Conservation (phyloP, 2,329 filamentous ascomycete species). For the Cytospora schulzeri region DNA sequence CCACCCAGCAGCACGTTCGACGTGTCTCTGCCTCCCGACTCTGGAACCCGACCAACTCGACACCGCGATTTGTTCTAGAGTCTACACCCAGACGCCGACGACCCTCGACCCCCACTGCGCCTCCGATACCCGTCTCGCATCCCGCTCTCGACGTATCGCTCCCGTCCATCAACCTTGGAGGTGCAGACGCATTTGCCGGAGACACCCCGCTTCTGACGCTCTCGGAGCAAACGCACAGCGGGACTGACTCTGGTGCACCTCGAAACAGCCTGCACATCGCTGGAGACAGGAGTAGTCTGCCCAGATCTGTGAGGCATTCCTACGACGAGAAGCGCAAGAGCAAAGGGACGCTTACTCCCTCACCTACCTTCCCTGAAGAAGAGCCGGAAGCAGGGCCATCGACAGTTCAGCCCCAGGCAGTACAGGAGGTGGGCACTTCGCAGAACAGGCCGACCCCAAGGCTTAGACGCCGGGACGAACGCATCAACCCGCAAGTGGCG, state of each 20-base stretch:
- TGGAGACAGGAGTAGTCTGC: constrained; percentile 55
- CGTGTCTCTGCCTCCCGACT: constrained; percentile 53
- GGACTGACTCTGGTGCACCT: constrained; percentile 43
- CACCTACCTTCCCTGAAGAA: constrained; percentile 33
- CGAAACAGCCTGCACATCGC: constrained; percentile 55
- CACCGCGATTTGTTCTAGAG: constrained; percentile 45
- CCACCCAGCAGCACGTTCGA: constrained; percentile 39
- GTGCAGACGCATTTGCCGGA: constrained; percentile 44
- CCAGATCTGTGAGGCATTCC: constrained; percentile 55
- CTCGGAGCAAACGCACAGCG: constrained; percentile 51
- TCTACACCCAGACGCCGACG: constrained; percentile 43
- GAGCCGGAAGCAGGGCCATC: constrained; percentile 28
- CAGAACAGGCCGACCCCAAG: constrained; percentile 35
- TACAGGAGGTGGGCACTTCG: constrained; percentile 30
- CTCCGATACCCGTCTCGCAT: constrained; percentile 52
- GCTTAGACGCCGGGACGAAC: constrained; percentile 6
- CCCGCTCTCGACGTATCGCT: constrained; percentile 44
- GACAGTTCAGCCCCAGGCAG: constrained; percentile 22
- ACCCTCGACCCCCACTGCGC: constrained; percentile 53
- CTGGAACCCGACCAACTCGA: constrained; percentile 65
- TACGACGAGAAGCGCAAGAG: constrained; percentile 51
- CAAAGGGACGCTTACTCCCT: constrained; percentile 36
- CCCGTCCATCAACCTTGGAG: constrained; percentile 41
- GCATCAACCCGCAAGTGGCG: constrained; percentile 13
- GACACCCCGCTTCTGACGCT: constrained; percentile 56